A percentile compares a stretch with the other conserved stretches of the same genome.
phyloP scores from a whole-genome alignment of 2,329 filamentous ascomycete genomes.

The Colletotrichum shisoi region DNA sequence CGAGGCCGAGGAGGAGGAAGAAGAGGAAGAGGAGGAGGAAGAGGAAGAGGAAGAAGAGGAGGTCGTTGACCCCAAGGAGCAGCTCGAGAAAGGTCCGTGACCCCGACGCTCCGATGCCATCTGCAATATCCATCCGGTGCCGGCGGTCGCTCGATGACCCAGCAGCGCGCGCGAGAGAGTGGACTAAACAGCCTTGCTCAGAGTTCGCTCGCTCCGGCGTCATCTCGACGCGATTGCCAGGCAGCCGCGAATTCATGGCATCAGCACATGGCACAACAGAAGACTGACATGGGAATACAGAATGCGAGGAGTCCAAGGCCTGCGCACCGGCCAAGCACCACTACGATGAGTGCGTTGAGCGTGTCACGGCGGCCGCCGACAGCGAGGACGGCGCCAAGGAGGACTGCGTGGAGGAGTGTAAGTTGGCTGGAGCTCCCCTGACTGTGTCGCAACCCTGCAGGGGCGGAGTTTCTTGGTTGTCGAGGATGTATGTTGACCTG shows the following conservation, averaged over 20 bases:
- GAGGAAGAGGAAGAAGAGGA: constrained; percentile 86
- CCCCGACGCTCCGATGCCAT: constrained; percentile 7
- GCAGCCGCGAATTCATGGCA: not conserved
- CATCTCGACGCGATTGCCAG: constrained; percentile 6
- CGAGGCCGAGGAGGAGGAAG: constrained; percentile 64
- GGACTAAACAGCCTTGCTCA: constrained; percentile 17
- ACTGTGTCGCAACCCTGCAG: not conserved
- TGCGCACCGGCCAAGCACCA: constrained; percentile 94
- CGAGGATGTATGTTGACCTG: not conserved
- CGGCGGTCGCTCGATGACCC: constrained; percentile 20
- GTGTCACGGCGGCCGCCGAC: constrained; percentile 74
- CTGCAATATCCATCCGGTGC: not conserved
- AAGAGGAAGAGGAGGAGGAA: constrained; percentile 75
- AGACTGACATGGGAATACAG: constrained; percentile 58
- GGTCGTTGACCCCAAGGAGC: constrained; percentile 83
- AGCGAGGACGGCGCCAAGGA: constrained; percentile 78
- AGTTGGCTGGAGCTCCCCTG: constrained; percentile 51
- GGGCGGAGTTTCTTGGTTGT: not conserved
- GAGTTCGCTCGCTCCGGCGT: not conserved
- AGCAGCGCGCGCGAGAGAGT: constrained; percentile 1
- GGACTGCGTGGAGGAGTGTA: constrained; percentile 99
- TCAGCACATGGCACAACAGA: not conserved
- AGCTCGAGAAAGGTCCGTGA: constrained; percentile 87
- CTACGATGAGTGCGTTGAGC: constrained; percentile 97
- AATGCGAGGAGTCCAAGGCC: constrained; percentile 85